Conservation (phyloP, 2,329 filamentous ascomycete species). For the Pseudocercospora pini-densiflorae region DNA sequence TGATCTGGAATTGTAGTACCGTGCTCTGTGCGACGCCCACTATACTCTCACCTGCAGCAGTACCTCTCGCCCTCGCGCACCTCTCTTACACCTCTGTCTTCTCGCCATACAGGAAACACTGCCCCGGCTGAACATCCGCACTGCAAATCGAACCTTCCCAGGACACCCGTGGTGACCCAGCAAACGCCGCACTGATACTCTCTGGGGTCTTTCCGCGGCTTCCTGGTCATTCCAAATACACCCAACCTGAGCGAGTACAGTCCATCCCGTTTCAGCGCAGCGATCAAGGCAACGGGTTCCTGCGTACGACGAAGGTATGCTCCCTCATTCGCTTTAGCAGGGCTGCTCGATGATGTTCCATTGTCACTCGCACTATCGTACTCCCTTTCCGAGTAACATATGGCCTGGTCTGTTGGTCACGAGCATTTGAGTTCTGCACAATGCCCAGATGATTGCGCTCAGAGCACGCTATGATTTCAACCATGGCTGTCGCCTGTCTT, state of each 20-base stretch:
- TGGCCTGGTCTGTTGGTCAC: constrained; percentile 21
- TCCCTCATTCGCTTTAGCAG: constrained; percentile 22
- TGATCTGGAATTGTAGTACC: not conserved
- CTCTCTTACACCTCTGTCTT: not conserved
- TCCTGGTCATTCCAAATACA: constrained; percentile 23
- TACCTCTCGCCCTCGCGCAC: not conserved
- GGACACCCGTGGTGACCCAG: not conserved
- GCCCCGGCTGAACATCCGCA: not conserved
- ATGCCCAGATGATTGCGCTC: constrained; percentile 3
- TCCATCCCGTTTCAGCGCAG: constrained; percentile 22
- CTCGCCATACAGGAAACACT: not conserved
- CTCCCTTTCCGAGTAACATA: constrained; percentile 24
- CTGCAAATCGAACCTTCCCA: not conserved
- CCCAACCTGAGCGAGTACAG: constrained; percentile 15
- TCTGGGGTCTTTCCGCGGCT: not conserved
- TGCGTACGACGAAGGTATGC: constrained; percentile 32
- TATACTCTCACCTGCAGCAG: not conserved
- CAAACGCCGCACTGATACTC: not conserved
- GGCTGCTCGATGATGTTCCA: constrained; percentile 10
- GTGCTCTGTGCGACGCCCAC: not conserved
- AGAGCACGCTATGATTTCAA: constrained; percentile 13
- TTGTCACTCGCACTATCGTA: constrained; percentile 21
- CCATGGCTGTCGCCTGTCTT: constrained; percentile 2
- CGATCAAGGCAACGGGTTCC: constrained; percentile 24
- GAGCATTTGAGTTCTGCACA: constrained; percentile 27